Base-by-base conservation (phyloP, 2,329 filamentous ascomycete genomes). In the Penicillium rolfsii region DNA sequence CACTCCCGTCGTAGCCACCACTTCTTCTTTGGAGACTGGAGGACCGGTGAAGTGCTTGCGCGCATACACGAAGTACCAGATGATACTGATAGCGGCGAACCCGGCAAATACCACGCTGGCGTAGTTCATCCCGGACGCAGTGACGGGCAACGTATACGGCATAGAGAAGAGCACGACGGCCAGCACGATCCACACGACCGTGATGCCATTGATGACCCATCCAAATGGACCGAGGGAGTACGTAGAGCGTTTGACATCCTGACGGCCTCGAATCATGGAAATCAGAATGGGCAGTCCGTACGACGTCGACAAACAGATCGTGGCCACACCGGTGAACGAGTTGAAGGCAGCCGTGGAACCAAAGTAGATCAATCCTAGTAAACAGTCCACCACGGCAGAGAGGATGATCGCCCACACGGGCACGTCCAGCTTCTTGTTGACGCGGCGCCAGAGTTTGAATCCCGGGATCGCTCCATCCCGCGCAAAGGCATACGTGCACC, bases 351-450 rank as follows among this genome's bases (percentile, higher is more conserved):
- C 89, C 0, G 85, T 84, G 1, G 87, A 90, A 9, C 91, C 91
- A 65, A 93, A 91, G 78, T 91, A 93, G 74, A 93, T 92, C 65
- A 91, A 82, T 0, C 90, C 90, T 0, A 93, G 82, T 11, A 93
- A 77, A 66, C 86, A 89, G 73, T 90, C 87, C 46, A 93, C 85
- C 0, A 82, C 71, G 0, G 89, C 88, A 0, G 89, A 91, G 2
- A 93, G 81, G 3, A 87, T 78, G 6, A 93, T 81, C 1, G 87
- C 89, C 80, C 83, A 87, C 1, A 94, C 79, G 0, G 91, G 91
- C 57, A 93, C 87, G 59, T 89, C 87, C 54, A 91, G 83, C 2
- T 79, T 80, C 62, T 81, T 81, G 76, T 90, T 86, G 46, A 93
- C 89, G 49, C 80, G 81, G 54, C 83, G 83, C 88, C 88, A 92